Evolutionary conservation across 2,329 filamentous ascomycete genomes (phyloP).

Genomic region (Calycina marina): DNA sequence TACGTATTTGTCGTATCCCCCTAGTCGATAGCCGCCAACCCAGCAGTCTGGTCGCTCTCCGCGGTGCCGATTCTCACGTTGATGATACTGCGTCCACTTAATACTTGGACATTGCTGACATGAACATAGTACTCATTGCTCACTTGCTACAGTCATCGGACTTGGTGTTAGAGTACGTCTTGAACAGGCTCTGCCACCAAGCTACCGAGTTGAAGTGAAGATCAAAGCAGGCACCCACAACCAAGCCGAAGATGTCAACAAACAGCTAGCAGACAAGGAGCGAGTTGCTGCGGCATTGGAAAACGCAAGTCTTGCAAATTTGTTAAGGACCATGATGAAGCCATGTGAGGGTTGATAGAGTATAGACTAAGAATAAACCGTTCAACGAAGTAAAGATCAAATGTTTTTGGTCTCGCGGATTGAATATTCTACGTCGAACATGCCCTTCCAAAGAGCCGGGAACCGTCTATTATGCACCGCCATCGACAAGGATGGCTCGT

Average conservation of each 20-base stretch:
- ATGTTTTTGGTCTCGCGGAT: too few species aligned
- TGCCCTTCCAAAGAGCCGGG: too few species aligned
- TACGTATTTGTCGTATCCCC: not conserved
- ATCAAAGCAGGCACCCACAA: slow-evolving; percentile 96
- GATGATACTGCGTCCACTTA: not conserved
- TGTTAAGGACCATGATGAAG: slow-evolving; percentile 86
- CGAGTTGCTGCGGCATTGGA: slow-evolving; percentile 87
- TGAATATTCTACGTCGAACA: too few species aligned
- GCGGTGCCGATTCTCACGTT: too few species aligned
- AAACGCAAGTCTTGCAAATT: slow-evolving; percentile 77
- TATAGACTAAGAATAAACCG: too few species aligned
- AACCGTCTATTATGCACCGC: too few species aligned
- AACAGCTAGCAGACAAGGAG: slow-evolving; percentile 94
- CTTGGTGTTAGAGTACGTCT: slow-evolving; percentile 82
- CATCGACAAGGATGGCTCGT: too few species aligned
- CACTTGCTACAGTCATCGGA: slow-evolving; percentile 88
- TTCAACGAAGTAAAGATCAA: too few species aligned
- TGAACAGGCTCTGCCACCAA: slow-evolving; percentile 79
- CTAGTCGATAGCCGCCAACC: not conserved
- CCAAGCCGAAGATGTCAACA: slow-evolving; percentile 90
- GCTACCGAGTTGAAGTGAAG: slow-evolving; percentile 80
- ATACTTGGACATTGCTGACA: not conserved
- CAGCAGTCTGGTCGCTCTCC: not conserved
- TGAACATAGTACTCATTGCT: slow-evolving; percentile 61
- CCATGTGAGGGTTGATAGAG: slow-evolving; percentile 55